Conservation (phyloP, 805 yeast genomes). For the Candida parachauliodes region DNA sequence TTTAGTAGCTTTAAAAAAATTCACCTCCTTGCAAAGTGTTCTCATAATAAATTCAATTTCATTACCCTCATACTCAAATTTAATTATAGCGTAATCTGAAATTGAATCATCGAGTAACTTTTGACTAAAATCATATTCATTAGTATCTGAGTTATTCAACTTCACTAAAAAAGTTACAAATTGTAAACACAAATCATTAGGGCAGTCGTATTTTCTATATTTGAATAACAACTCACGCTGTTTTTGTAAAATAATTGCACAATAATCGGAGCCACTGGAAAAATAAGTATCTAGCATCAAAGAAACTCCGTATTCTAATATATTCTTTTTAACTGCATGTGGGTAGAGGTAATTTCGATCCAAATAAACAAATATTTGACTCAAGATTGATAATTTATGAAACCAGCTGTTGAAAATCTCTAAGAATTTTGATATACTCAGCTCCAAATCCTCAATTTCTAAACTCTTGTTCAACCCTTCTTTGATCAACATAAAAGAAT, state of each 20-base stretch:
- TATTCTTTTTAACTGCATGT: slow-evolving; percentile 27
- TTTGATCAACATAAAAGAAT: background rate
- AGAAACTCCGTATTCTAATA: slow-evolving; percentile 21
- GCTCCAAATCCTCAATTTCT: background rate
- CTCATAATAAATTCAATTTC: slow-evolving; percentile 12
- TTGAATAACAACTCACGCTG: slow-evolving; percentile 12
- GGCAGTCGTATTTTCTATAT: background rate
- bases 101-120: slow-evolving; percentile 13
- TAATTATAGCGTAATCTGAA: slow-evolving; percentile 14
- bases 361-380: slow-evolving; percentile 31
- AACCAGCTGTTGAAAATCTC: slow-evolving; percentile 21
- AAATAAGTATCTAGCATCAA: slow-evolving; percentile 7
- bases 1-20: slow-evolving; percentile 19
- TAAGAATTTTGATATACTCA: slow-evolving; percentile 11
- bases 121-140: slow-evolving; percentile 11
- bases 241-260: slow-evolving; percentile 8
- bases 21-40: slow-evolving; percentile 15
- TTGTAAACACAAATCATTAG: slow-evolving; percentile 6
- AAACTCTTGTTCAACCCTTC: background rate
- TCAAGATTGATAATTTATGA: slow-evolving; percentile 18
- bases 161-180: slow-evolving; percentile 15
- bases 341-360: slow-evolving; percentile 33
- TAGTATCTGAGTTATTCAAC: slow-evolving; percentile 10
- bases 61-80: slow-evolving; percentile 12
- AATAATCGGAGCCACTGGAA: slow-evolving; percentile 2